Percentiles rank a stretch among this genome's conserved stretches.
phyloP scores from a whole-genome alignment of 169 alveolate species.

The Plasmodium vivax region DNA sequence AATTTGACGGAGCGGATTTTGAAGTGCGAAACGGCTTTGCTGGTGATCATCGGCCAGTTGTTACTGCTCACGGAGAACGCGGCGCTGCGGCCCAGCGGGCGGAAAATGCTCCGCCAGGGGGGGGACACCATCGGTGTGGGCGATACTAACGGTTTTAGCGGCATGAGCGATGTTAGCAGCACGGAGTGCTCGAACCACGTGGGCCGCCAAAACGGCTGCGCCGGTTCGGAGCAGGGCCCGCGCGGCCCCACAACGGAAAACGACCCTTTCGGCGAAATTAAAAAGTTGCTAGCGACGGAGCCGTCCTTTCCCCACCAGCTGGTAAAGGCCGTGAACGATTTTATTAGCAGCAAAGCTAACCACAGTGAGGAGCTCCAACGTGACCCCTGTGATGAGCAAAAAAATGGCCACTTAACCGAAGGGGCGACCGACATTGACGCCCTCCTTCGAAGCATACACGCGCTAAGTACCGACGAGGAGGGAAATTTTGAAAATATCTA shows the following conservation, averaged over 20 bases:
- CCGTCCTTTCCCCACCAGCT: conserved; percentile 20
- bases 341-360: background rate
- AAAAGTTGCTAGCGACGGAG: conserved; percentile 6
- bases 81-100: conserved; percentile 47
- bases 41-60: conserved; percentile 52
- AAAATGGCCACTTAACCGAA: background rate
- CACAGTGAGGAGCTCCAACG: background rate
- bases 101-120: conserved; percentile 33
- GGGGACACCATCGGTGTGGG: background rate
- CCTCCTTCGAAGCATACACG: conserved; percentile 19
- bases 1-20: conserved; percentile 61
- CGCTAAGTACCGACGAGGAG: conserved; percentile 4
- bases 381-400: background rate
- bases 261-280: conserved; percentile 14
- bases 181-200: background rate
- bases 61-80: conserved; percentile 61
- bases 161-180: background rate
- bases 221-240: background rate
- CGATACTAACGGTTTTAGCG: background rate
- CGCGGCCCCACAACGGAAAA: background rate
- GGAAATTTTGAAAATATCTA: conserved; percentile 22
- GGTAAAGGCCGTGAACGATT: background rate
- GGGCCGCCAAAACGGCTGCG: background rate
- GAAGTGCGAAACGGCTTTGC: conserved; percentile 73
- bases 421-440: background rate